Base-by-base conservation (phyloP, 495 filamentous ascomycete species). In the Aspergillus ostianus region DNA sequence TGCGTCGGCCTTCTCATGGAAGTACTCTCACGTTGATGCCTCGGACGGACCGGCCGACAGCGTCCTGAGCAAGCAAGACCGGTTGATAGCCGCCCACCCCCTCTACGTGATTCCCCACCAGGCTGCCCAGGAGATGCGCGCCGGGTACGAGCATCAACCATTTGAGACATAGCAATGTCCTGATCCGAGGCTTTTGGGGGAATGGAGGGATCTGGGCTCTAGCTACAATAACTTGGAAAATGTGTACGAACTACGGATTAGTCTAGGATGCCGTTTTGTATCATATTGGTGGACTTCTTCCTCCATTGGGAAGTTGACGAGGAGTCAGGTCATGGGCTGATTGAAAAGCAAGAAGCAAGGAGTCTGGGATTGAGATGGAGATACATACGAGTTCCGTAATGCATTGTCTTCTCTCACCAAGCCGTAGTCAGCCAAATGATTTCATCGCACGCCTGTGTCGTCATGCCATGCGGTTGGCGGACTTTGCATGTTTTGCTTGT, bases 1-100 rank as follows among this genome's bases (percentile, higher is more conserved):
- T 27, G 63, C 74, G 21, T 78, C 82, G 27, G 81, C 85, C n/a
- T 89, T 89, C 67, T 77, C 80, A 48, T 96, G 89, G 90, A 77
- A 74, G 45, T 84, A 80, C 30, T 68, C 75, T 27, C 81, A 26
- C 36, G 36, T 41, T 15, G 36, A 41, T 10, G 36, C 36, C 36
- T 41, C 36, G 36, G 12, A 41, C 13, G 36, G 10, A 15, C 36
- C 36, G 36, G 10, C 36, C 12, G 36, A 41, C 36, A 41, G 36
- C 13, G 36, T 41, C 12, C 36, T 41, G 10, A 10, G 12, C 36
- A 17, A 41, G 13, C 36, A 10, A 15, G 36, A 41, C 36, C 36
- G 36, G 13, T 41, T 41, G 36, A 41, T 41, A 13, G 36, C 36
- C 36, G 36, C 13, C 36, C 36, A 41, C 36, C 36, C 36, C 36